phyloP scores from a whole-genome alignment of 805 yeast species.

The Schwanniomyces pseudopolymorphus region DNA sequence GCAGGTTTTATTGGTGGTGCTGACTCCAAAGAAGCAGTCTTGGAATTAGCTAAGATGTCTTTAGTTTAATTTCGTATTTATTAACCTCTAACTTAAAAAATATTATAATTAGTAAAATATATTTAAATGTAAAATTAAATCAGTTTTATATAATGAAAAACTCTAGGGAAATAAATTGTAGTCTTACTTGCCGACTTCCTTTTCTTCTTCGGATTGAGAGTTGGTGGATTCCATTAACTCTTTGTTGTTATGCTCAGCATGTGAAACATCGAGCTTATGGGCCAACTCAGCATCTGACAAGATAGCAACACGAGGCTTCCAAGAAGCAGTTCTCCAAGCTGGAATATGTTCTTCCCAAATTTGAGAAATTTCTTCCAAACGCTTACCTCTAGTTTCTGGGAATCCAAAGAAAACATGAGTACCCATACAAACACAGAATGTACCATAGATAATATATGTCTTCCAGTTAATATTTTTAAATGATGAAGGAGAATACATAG shows the following conservation, averaged over 20 bases:
- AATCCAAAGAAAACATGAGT: constrained; percentile 49
- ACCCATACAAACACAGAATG: constrained; percentile 46
- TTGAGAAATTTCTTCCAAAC: constrained; percentile 57
- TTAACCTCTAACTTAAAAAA: no score
- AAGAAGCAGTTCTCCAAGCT: constrained; percentile 39
- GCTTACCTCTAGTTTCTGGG: constrained; percentile 64
- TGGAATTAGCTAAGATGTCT: constrained; percentile 61
- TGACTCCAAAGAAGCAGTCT: constrained; percentile 71
- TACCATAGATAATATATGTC: constrained; percentile 48
- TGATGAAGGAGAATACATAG: constrained; percentile 59
- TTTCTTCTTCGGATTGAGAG: constrained; percentile 9
- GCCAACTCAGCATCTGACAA: constrained; percentile 40
- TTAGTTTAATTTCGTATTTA: constrained; percentile 10
- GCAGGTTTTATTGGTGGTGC: constrained; percentile 98
- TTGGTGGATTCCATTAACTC: constrained; percentile 16
- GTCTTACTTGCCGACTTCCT: constrained; percentile 4
- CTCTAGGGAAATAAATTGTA: not conserved
- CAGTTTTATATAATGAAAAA: not conserved
- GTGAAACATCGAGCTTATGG: constrained; percentile 33
- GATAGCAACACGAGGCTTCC: constrained; percentile 40
- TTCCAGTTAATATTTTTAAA: constrained; percentile 47
- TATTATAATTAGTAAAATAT: not conserved
- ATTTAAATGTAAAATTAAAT: not conserved
- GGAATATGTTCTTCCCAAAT: constrained; percentile 44
- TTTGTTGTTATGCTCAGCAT: constrained; percentile 28